Conservation (phyloP, 1,284 basidiomycete species). For the Leccinum holopus region DNA sequence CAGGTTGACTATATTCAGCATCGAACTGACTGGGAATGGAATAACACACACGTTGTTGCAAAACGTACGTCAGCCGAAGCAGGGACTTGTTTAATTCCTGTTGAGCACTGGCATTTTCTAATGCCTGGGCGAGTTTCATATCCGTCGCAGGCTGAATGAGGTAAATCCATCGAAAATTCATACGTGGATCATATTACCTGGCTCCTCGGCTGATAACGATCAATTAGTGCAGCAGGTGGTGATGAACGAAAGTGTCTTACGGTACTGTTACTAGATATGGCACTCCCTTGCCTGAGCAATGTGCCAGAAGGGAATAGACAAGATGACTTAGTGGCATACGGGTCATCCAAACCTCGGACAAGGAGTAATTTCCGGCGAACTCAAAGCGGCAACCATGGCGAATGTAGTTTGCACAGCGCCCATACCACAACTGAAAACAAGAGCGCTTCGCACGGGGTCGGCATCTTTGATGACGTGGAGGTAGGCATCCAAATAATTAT, state of each 20-base stretch:
- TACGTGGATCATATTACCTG: slow-evolving; percentile 24
- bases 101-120: slow-evolving; percentile 81
- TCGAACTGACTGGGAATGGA: not conserved
- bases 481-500: slow-evolving; percentile 95
- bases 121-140: slow-evolving; percentile 53
- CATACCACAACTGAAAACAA: slow-evolving; percentile 98
- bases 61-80: slow-evolving; percentile 78
- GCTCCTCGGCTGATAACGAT: slow-evolving; percentile 29
- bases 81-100: slow-evolving; percentile 83
- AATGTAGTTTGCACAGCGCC: slow-evolving; percentile 97
- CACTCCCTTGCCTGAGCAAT: slow-evolving; percentile 20
- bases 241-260: slow-evolving; percentile 33
- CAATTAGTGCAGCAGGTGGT: slow-evolving; percentile 1
- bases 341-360: slow-evolving; percentile 73
- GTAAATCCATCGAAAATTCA: not conserved
- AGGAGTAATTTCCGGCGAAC: slow-evolving; percentile 87
- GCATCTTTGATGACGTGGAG: slow-evolving; percentile 78
- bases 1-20: slow-evolving; percentile 7
- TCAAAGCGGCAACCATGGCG: slow-evolving; percentile 92
- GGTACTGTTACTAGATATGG: slow-evolving; percentile 43
- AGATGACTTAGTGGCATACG: slow-evolving; percentile 50
- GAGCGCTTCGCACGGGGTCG: slow-evolving; percentile 78
- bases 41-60: slow-evolving; percentile 67
- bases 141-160: slow-evolving; percentile 46
- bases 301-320: slow-evolving; percentile 17